Evolutionary conservation across 371 early-diverging fungal genomes (phyloP), one percentile per base, ranked within the genome.

Genomic region (Gilbertella persicaria): DNA sequence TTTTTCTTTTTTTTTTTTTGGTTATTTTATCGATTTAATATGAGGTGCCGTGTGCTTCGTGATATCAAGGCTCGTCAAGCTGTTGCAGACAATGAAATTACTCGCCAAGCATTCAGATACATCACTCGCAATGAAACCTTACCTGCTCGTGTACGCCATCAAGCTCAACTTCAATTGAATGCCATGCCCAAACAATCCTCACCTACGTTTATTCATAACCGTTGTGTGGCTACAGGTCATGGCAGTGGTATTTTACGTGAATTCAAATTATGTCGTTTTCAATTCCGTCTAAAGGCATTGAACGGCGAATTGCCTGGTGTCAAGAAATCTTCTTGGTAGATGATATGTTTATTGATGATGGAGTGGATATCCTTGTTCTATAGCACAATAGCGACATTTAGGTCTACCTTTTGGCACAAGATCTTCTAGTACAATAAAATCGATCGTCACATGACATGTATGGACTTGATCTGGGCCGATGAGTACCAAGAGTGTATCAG

Each of bases 291-390:
- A 45, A 89, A 88, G 68, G 93, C 93, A 6, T 66, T 91, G 45
- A 86, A 83, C 44, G 93, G 93, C 44, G 88, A 90, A 42, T 68
- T 93, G 50, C 90, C 92, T 8, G 93, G 93, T 60, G 92, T 93
- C 43, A 83, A 80, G 68, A 92, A 91, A 69, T 69, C 89, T 13
- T 83, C 86, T 45, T 93, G 93, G 93, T 93, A 89, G 29, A 55
- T 29, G 4, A 16, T 16, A 44, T 45, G 5, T 37, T n/a, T 29
- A 26, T 20, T 47, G 13, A 42, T 37, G 48, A 38, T 38, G 24
- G 29, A 46, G 17, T 28, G 60, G 54, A 37, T 48, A 60, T 21
- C 60, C 60, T 33, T 53, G 47, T 53, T 60, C 60, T 23, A 60
- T 19, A 7, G 54, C 54, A 49, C 60, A 60, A 21, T 36, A 60